phyloP scores from a whole-genome alignment of 2,329 filamentous ascomycete genomes.

The Uncinocarpus reesii region DNA sequence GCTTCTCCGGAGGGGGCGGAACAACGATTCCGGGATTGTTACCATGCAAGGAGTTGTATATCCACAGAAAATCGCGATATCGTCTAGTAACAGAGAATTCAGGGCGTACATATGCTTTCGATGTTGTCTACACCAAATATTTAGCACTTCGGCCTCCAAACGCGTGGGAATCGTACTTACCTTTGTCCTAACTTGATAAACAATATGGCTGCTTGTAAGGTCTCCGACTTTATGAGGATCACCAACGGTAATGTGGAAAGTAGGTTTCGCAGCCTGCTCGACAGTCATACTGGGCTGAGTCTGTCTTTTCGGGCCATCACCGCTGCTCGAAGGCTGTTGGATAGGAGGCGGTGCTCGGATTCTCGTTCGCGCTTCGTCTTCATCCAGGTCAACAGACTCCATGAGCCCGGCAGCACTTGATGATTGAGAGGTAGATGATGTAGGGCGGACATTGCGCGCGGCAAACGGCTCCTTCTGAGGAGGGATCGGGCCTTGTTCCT shows the following conservation, averaged over 20 bases:
- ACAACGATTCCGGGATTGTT: slow-evolving; percentile 95
- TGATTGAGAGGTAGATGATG: slow-evolving; percentile 36
- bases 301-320: slow-evolving; percentile 40
- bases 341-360: slow-evolving; percentile 53
- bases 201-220: slow-evolving; percentile 91
- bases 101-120: slow-evolving; percentile 84
- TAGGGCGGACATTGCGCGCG: slow-evolving; percentile 29
- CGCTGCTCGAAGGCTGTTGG: slow-evolving; percentile 39
- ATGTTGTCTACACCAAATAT: slow-evolving; percentile 59
- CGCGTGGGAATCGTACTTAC: slow-evolving; percentile 39
- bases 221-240: slow-evolving; percentile 98
- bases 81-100: slow-evolving; percentile 90
- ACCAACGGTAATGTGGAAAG: slow-evolving; percentile 80
- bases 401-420: slow-evolving; percentile 44
- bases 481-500: slow-evolving; percentile 47
- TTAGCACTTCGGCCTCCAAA: background rate
- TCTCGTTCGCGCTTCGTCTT: slow-evolving; percentile 50
- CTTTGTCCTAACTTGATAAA: slow-evolving; percentile 91
- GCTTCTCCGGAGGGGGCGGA: slow-evolving; percentile 92
- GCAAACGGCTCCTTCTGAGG: slow-evolving; percentile 48
- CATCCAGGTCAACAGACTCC: slow-evolving; percentile 61
- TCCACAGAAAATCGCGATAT: slow-evolving; percentile 95
- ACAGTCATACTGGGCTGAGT: slow-evolving; percentile 72
- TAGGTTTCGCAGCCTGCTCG: slow-evolving; percentile 86
- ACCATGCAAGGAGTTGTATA: slow-evolving; percentile 86